Conservation (phyloP, 352 stramenopile species). For the Phytophthora colocasiae region DNA sequence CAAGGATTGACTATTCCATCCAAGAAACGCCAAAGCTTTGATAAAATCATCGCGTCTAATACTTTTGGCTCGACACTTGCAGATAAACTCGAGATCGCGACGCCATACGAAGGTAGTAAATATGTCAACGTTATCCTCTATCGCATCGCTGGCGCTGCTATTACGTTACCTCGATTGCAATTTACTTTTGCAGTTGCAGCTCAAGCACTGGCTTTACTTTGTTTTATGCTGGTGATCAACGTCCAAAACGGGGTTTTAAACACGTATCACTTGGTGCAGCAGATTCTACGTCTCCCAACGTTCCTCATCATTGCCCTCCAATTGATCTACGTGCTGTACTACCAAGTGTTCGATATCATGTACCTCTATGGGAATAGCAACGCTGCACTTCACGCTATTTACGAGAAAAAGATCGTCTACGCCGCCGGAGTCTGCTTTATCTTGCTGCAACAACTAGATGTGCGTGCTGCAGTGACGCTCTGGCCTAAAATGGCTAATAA, state of each 20-base stretch:
- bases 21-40: conserved; percentile 44
- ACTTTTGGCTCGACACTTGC: conserved; percentile 39
- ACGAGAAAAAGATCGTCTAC: conserved; percentile 47
- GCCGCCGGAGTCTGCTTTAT: conserved; percentile 43
- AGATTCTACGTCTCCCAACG: conserved; percentile 41
- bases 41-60: conserved; percentile 43
- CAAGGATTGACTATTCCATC: conserved; percentile 39
- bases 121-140: conserved; percentile 40
- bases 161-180: conserved; percentile 38
- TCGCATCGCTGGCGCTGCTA: conserved; percentile 32
- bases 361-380: conserved; percentile 32
- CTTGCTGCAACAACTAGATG: conserved; percentile 45
- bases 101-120: conserved; percentile 26
- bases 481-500: conserved; percentile 57
- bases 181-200: conserved; percentile 49
- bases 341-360: conserved; percentile 49
- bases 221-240: conserved; percentile 41
- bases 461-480: conserved; percentile 40
- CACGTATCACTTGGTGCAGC: conserved; percentile 44
- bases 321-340: conserved; percentile 51
- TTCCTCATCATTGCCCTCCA: conserved; percentile 49
- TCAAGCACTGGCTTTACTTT: conserved; percentile 37
- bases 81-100: conserved; percentile 40
- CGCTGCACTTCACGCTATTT: conserved; percentile 14
- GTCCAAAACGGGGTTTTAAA: conserved; percentile 30